These are phyloP conservation scores for Cladophialophora chaetospira DNA, from an alignment of 2,329 filamentous ascomycete genomes.

Conservation along the genomic window DNA sequence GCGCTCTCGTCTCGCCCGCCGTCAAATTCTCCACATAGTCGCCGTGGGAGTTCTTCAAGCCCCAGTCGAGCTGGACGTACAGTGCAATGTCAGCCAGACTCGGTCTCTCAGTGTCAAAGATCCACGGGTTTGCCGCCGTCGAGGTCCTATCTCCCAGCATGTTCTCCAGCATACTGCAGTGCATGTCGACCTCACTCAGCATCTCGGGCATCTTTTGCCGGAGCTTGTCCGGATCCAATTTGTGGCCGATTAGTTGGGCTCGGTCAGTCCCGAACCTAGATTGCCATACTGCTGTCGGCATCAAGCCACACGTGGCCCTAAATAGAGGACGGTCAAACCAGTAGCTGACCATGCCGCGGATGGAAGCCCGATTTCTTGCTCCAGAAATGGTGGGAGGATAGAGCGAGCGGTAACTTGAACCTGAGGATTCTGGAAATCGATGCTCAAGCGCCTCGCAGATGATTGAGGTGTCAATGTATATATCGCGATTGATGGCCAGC, in stretches of 20 bases:
- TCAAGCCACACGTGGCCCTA: conserved; percentile 29
- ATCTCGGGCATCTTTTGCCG: conserved; percentile 29
- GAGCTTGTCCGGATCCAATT: conserved; percentile 28
- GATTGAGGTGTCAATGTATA: conserved; percentile 32
- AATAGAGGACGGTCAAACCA: conserved; percentile 31
- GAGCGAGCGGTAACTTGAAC: conserved; percentile 19
- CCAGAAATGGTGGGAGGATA: conserved; percentile 12
- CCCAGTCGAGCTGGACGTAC: conserved; percentile 33
- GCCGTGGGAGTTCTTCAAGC: conserved; percentile 29
- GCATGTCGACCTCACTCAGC: conserved; percentile 27
- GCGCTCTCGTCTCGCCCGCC: conserved; percentile 22
- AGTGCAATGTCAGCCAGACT: conserved; percentile 27
- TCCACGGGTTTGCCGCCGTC: conserved; percentile 1
- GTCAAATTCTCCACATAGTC: conserved; percentile 27
- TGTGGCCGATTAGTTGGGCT: conserved; percentile 30
- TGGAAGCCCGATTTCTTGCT: conserved; percentile 10
- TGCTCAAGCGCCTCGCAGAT: conserved; percentile 28
- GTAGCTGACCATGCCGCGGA: conserved; percentile 23
- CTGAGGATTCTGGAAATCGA: conserved; percentile 15
- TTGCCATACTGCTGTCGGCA: conserved; percentile 28
- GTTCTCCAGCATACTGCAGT: conserved; percentile 28
- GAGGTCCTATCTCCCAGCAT: conserved; percentile 3
- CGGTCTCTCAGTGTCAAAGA: conserved; percentile 23
- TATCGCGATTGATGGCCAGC: conserved; percentile 63
- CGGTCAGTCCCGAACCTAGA: conserved; percentile 28